Base-by-base conservation (phyloP, 495 filamentous ascomycete genomes). In the Penicillium verhagenii region DNA sequence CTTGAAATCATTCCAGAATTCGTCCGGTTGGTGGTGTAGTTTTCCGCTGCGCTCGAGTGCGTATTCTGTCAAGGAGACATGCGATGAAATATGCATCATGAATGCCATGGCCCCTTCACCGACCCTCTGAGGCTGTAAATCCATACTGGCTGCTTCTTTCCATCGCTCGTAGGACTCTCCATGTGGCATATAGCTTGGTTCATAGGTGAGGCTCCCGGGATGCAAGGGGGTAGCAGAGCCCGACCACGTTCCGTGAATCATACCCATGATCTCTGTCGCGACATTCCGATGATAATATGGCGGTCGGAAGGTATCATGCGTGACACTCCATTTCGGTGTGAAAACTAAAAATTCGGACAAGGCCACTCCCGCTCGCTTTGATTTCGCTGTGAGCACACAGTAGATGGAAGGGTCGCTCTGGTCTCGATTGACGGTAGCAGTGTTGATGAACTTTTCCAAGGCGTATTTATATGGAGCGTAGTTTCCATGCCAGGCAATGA, bases 341-440 rank as follows among this genome's bases (percentile, higher is more conserved):
- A 90, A 88, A 58, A 88, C 82, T 60, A 87, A 83, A 55, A 90
- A 88, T 65, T 90, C 87, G 2, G 82, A 85, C 23, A 89, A 67
- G 2, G 86, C 81, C 6, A 84, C 87, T 6, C 84, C 84, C 0
- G 74, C 67, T 21, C 74, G 70, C 48, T 78, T 71, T 0, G 84
- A 84, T 10, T 76, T 82, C 3, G 81, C 85, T 4, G 87, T 84
- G 14, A 91, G 74, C 4, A 91, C 86, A 0, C 84, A 87, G 74
- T 82, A 89, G 64, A 90, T 86, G 52, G 74, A 81, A 11, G 87
- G 87, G 60, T 90, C 87, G 3, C 83, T 83, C 60, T 90, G 86
- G 71, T 90, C 87, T 60, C 72, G 86, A 16, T 74, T 80, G 56
- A 85, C 79, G 55, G 70, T 78, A 53, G 84, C 86, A 29, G 89